These are phyloP conservation scores for Arthrinium puccinioides DNA, from an alignment of 2,329 filamentous ascomycete genomes.

Conservation along the genomic window DNA sequence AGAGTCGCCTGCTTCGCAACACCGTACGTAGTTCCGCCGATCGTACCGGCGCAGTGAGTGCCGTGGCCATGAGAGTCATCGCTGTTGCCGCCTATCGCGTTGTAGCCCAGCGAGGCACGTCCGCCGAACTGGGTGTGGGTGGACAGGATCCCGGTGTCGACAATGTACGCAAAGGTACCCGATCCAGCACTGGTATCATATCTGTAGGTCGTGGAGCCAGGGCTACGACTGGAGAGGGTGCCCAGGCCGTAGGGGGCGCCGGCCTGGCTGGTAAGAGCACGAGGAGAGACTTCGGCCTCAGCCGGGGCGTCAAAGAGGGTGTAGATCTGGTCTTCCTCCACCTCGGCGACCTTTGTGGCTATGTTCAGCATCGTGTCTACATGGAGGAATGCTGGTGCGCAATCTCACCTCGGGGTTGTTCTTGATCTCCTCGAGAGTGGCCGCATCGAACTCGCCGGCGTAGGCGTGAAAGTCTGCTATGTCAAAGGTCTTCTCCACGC, in stretches of 20 bases:
- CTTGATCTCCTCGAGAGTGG: slow-evolving; percentile 30
- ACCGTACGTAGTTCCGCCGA: slow-evolving; percentile 34
- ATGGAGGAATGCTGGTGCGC: background rate
- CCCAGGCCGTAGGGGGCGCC: slow-evolving; percentile 36
- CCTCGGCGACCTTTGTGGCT: slow-evolving; percentile 15
- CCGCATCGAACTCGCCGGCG: slow-evolving; percentile 34
- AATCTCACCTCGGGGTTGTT: slow-evolving; percentile 22
- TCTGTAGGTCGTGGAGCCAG: slow-evolving; percentile 27
- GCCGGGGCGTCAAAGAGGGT: slow-evolving; percentile 14
- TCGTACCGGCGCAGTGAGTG: slow-evolving; percentile 38
- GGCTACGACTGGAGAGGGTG: slow-evolving; percentile 32
- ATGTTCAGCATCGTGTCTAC: slow-evolving; percentile 4
- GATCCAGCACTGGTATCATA: slow-evolving; percentile 33
- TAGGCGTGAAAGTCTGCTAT: slow-evolving; percentile 35
- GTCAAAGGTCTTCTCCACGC: slow-evolving; percentile 33
- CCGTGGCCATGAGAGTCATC: slow-evolving; percentile 38
- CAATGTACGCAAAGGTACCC: slow-evolving; percentile 40
- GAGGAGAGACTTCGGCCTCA: slow-evolving; percentile 11
- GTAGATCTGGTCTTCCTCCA: slow-evolving; percentile 23
- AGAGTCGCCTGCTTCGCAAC: slow-evolving; percentile 33
- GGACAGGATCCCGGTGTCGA: slow-evolving; percentile 45
- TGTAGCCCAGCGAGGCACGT: slow-evolving; percentile 27
- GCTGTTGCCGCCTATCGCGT: slow-evolving; percentile 19
- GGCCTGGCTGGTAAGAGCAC: slow-evolving; percentile 23
- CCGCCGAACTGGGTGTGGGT: slow-evolving; percentile 35